These are phyloP conservation scores for Solanum tacnaense DNA, from an alignment of 257 asterid species.

Conservation along the genomic window DNA sequence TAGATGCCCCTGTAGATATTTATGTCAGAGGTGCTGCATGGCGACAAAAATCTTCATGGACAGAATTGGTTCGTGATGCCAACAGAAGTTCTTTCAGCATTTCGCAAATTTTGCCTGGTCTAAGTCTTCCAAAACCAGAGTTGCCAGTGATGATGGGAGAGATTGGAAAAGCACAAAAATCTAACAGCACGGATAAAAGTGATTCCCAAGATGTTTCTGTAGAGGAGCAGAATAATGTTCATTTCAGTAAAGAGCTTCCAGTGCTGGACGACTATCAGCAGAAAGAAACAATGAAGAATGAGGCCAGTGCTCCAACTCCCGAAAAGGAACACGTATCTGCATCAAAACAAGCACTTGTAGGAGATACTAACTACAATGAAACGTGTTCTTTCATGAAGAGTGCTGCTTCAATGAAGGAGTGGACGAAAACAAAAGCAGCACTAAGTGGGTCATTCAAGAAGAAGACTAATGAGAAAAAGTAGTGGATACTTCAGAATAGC, in stretches of 20 bases:
- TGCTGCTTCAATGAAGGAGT: slow-evolving; percentile 65
- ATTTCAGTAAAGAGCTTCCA: neutral
- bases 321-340: slow-evolving; percentile 4
- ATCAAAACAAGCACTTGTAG: slow-evolving; percentile 10
- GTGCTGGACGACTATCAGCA: slow-evolving; percentile 2
- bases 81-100: slow-evolving; percentile 48
- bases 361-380: slow-evolving; percentile 26
- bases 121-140: slow-evolving; percentile 23
- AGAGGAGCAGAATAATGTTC: slow-evolving; percentile 8
- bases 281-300: slow-evolving; percentile 4
- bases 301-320: neutral
- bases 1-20: slow-evolving; percentile 15
- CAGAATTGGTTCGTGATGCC: slow-evolving; percentile 44
- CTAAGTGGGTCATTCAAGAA: slow-evolving; percentile 46
- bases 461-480: slow-evolving; percentile 22
- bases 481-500: neutral
- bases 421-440: slow-evolving; percentile 56
- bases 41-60: slow-evolving; percentile 62
- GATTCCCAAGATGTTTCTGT: slow-evolving; percentile 1
- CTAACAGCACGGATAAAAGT: neutral
- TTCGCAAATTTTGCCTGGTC: slow-evolving; percentile 46
- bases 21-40: slow-evolving; percentile 41
- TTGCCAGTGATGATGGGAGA: neutral
- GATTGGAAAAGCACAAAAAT: slow-evolving; percentile 5
- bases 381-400: slow-evolving; percentile 66